Base-by-base conservation (phyloP, 176 grass and related monocot species). In the Urochloa ruziziensis region DNA sequence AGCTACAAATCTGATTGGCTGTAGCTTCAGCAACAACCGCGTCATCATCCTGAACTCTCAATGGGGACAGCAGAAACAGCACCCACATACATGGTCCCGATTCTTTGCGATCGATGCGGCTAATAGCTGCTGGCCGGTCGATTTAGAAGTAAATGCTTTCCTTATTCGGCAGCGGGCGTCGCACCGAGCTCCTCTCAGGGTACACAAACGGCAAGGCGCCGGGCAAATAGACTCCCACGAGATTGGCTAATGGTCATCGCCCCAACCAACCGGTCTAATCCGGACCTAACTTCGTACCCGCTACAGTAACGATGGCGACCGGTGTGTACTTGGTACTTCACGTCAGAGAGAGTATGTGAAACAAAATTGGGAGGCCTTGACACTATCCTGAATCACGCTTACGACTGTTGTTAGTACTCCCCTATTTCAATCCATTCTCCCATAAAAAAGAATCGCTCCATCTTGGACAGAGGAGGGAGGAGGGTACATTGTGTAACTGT, bases 91-190 rank as follows among this genome's bases (percentile, higher is more conserved):
- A 58, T 51, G 70, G 71, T 74, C 72, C 72, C 48, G 4, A n/a
- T 3, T 79, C 14, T 30, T 49, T 8, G 43, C 19, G 12, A 29
- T 51, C 25, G 11, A 25, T 49, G 24, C 13, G 39, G n/a, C 42
- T 18, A 70, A 28, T 34, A 7, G 42, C 28, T 10, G 56, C n/a
- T 77, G 63, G 63, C 43, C 0, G 14, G 71, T 70, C 53, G 54
- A 42, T 62, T 82, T 82, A 52, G 70, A 74, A 6, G 70, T 85
- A 53, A 85, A 81, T 81, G 63, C 28, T 63, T 86, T 86, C 88
- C 83, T 57, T 72, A 57, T 77, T 77, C 21, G 78, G 83, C 58
- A 82, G 54, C 77, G 49, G 64, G 47, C 54, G 53, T 51, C 70
- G 30, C 52, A 54, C 43, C 73, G 9, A 25, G 49, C 61, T 42